Conservation (phyloP, 2,329 filamentous ascomycete genomes). For the Phaeosphaeria sp. region DNA sequence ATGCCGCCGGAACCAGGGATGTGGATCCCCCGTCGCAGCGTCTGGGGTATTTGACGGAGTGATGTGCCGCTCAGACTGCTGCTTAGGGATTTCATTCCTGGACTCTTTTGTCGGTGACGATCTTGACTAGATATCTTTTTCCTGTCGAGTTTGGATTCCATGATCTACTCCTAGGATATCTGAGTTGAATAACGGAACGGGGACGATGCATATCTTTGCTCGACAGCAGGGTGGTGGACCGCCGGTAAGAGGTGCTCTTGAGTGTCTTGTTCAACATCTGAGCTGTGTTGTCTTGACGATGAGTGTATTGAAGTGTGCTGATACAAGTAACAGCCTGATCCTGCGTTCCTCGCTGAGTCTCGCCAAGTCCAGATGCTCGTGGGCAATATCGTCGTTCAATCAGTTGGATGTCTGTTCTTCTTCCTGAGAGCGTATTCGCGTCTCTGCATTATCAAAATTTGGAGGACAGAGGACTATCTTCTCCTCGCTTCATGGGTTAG, state of each 20-base stretch:
- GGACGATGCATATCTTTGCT: neutral
- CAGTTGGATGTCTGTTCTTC: constrained; percentile 23
- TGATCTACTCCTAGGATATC: no score
- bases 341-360: constrained; percentile 12
- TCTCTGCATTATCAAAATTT: constrained; percentile 17
- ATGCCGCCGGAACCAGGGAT: neutral
- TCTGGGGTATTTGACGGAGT: neutral
- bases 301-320: neutral
- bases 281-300: neutral
- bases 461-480: constrained; percentile 25
- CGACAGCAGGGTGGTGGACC: neutral
- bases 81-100: neutral
- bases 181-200: no score
- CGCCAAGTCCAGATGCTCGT: constrained; percentile 22
- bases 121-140: neutral
- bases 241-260: neutral
- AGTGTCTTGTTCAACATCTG: no score
- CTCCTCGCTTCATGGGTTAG: constrained; percentile 27
- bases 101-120: neutral
- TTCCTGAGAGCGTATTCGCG: constrained; percentile 28
- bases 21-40: neutral
- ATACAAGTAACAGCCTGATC: neutral
- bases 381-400: constrained; percentile 23
- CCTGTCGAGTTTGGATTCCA: no score
- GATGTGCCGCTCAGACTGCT: neutral